These are phyloP conservation scores for Dianthus caryophyllus DNA, from an alignment of 148 eudicot genomes.

Conservation along the genomic window DNA sequence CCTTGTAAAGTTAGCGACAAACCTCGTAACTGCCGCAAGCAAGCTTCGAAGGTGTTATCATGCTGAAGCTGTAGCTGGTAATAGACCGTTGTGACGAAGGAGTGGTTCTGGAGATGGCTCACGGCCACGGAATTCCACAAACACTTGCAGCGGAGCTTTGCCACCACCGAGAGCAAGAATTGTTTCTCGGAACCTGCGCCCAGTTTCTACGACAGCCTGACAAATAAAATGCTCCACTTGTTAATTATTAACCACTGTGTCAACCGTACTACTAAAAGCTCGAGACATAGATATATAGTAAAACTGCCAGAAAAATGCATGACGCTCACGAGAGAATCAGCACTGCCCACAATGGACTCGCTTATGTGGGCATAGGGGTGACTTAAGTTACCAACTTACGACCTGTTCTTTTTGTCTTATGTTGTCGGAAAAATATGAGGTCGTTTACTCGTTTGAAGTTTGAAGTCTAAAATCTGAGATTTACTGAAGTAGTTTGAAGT, in stretches of 20 bases:
- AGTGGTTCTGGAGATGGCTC: conserved; percentile 97
- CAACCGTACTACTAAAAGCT: too few species aligned
- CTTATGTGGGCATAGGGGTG: too few species aligned
- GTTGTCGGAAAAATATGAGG: too few species aligned
- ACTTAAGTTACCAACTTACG: too few species aligned
- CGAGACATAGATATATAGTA: neutral
- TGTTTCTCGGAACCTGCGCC: conserved; percentile 88
- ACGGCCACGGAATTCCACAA: conserved; percentile 89
- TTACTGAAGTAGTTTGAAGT: too few species aligned
- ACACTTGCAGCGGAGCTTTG: conserved; percentile 89
- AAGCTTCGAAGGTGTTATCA: conserved; percentile 2
- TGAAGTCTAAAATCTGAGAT: too few species aligned
- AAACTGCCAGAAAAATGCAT: neutral
- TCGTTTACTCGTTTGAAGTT: too few species aligned
- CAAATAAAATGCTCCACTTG: neutral
- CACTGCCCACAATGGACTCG: too few species aligned
- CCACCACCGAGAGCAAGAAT: conserved; percentile 98
- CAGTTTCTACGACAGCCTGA: conserved; percentile 87
- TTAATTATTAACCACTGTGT: neutral
- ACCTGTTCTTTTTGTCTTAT: too few species aligned
- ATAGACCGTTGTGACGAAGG: conserved; percentile 88
- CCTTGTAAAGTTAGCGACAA: conserved; percentile 9
- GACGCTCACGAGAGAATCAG: neutral
- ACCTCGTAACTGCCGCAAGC: neutral
- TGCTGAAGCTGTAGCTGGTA: conserved; percentile 38